Percentiles rank a stretch among this genome's conserved stretches.
Conservation (phyloP, 2,329 filamentous ascomycete genomes). For the Botryotinia convoluta region DNA sequence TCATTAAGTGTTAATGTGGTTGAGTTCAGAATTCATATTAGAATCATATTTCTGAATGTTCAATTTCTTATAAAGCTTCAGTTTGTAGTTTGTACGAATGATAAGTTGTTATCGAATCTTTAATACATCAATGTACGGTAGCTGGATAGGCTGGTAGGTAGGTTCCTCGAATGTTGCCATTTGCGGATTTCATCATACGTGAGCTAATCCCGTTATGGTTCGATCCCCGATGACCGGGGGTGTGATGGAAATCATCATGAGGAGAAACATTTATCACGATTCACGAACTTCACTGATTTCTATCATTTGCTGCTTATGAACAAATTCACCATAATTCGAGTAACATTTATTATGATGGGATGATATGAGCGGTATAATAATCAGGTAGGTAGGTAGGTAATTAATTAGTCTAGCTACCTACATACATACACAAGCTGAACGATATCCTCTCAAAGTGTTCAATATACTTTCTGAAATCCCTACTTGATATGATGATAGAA, state of each 20-base stretch:
- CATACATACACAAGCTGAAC: neutral
- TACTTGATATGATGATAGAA: neutral
- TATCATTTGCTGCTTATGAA: neutral
- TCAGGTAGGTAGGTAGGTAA: neutral
- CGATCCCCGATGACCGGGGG: conserved; percentile 12
- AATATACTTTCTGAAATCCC: neutral
- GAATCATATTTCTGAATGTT: conserved; percentile 1
- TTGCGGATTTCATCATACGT: conserved; percentile 13
- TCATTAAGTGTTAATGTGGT: neutral
- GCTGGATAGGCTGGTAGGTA: neutral
- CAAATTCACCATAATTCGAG: neutral
- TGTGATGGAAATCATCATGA: neutral
- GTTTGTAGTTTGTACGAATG: neutral
- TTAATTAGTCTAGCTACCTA: neutral
- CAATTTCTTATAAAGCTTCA: neutral
- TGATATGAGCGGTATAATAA: neutral
- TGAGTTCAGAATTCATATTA: neutral
- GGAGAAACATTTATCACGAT: neutral
- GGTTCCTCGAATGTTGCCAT: conserved; percentile 9
- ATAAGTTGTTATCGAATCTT: conserved; percentile 1
- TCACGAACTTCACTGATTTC: neutral
- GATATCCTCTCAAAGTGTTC: neutral
- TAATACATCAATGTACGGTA: neutral
- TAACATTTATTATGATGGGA: neutral
- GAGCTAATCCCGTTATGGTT: conserved; percentile 6